Conservation (phyloP, 805 yeast genomes). For the Diddensiella santjacobensis region DNA sequence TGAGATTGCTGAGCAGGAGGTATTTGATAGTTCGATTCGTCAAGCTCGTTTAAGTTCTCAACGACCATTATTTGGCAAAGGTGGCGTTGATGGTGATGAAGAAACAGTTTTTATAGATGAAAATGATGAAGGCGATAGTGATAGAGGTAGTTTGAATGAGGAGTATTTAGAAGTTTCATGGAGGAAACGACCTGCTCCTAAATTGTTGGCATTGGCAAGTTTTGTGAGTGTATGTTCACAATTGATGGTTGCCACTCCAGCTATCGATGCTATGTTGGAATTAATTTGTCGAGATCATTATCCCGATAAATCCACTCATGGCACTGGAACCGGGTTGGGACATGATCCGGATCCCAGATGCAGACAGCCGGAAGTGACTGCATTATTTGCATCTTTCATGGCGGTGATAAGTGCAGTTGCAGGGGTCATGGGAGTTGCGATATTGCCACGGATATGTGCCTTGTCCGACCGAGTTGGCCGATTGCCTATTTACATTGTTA, state of each 20-base stretch:
- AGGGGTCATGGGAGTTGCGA: constrained; percentile 12
- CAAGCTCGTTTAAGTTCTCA: background rate
- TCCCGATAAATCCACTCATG: background rate
- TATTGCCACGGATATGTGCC: constrained; percentile 47
- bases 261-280: constrained; percentile 22
- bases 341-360: constrained; percentile 19
- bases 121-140: constrained; percentile 7
- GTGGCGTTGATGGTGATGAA: background rate
- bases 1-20: background rate
- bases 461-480: constrained; percentile 64
- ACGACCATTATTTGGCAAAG: background rate
- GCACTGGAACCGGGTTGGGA: background rate
- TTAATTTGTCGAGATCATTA: constrained; percentile 23
- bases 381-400: constrained; percentile 12
- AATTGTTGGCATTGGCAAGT: background rate
- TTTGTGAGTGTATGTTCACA: constrained; percentile 18
- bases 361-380: constrained; percentile 13
- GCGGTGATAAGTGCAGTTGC: constrained; percentile 12
- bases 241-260: constrained; percentile 15
- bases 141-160: constrained; percentile 4
- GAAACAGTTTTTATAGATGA: constrained; percentile 7
- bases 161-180: constrained; percentile 9
- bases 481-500: constrained; percentile 39
- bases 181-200: constrained; percentile 8
- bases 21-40: background rate